Percentiles rank a stretch among this genome's conserved stretches.
Evolutionary conservation across 78 protist genomes (phyloP).

Genomic region (Dictyostelium brefeldianum): DNA sequence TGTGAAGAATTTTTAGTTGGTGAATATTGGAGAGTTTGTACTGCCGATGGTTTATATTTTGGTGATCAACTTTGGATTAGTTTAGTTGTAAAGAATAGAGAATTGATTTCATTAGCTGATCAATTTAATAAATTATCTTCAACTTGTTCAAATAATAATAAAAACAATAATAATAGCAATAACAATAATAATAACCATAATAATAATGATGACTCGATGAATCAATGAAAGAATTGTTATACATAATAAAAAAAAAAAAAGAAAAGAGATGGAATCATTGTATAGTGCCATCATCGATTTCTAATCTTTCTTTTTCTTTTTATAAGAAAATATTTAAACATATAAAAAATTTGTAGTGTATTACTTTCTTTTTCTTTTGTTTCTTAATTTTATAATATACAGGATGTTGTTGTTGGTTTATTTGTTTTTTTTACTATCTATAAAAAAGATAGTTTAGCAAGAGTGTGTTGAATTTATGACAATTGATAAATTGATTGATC

Average conservation of each 20-base stretch:
- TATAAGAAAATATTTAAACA: neutral
- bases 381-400: no score
- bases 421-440: no score
- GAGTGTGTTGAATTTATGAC: no score
- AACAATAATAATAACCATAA: neutral
- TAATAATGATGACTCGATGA: neutral
- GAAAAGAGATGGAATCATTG: neutral
- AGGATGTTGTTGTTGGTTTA: no score
- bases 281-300: slow-evolving; percentile 18
- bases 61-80: slow-evolving; percentile 77
- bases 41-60: slow-evolving; percentile 61
- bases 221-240: neutral
- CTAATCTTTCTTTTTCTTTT: neutral
- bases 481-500: no score
- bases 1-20: slow-evolving; percentile 47
- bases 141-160: neutral
- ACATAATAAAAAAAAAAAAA: neutral
- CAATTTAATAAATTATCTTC: slow-evolving; percentile 9
- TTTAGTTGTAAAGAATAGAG: slow-evolving; percentile 37
- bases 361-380: no score
- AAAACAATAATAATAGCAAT: neutral
- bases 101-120: neutral
- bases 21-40: slow-evolving; percentile 77
- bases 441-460: no score
- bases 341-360: no score